A percentile compares a stretch with the other conserved stretches of the same genome.
These are phyloP conservation scores for Mucor saturninus DNA, from an alignment of 371 early-diverging fungal species.

Conservation along the genomic window DNA sequence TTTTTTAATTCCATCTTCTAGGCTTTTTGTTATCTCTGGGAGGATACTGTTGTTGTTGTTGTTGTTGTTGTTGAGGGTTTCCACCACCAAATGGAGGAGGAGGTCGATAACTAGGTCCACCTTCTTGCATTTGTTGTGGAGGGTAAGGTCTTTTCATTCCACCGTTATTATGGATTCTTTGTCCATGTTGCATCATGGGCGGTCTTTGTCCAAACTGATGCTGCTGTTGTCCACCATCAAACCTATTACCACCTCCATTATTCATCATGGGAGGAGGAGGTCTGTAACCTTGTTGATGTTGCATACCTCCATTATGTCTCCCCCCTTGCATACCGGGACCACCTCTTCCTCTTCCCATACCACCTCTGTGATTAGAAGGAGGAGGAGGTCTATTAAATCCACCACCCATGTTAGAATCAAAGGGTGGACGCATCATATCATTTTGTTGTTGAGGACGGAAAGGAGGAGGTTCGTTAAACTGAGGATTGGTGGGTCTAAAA, in stretches of 20 bases:
- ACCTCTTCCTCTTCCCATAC: constrained; percentile 11
- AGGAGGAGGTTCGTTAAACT: constrained; percentile 23
- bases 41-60: constrained; percentile 11
- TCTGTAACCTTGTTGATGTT: constrained; percentile 18
- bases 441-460: constrained; percentile 27
- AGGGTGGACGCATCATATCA: constrained; percentile 20
- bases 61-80: constrained; percentile 8
- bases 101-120: constrained; percentile 26
- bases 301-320: constrained; percentile 12
- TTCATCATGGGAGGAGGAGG: constrained; percentile 31
- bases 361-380: constrained; percentile 11
- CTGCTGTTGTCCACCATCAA: neutral
- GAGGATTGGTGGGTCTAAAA: constrained; percentile 30
- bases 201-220: neutral
- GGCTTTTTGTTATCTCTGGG: constrained; percentile 22
- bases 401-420: constrained; percentile 11
- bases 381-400: constrained; percentile 13
- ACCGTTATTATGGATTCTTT: constrained; percentile 11
- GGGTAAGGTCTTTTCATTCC: constrained; percentile 16
- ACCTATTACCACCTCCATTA: constrained; percentile 1
- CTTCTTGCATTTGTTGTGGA: constrained; percentile 3
- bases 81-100: constrained; percentile 26
- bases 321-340: constrained; percentile 9
- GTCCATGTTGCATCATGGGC: constrained; percentile 7
- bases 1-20: constrained; percentile 25